Base-by-base conservation (phyloP, 768 basidiomycete species). In the Termitomyces sp. region DNA sequence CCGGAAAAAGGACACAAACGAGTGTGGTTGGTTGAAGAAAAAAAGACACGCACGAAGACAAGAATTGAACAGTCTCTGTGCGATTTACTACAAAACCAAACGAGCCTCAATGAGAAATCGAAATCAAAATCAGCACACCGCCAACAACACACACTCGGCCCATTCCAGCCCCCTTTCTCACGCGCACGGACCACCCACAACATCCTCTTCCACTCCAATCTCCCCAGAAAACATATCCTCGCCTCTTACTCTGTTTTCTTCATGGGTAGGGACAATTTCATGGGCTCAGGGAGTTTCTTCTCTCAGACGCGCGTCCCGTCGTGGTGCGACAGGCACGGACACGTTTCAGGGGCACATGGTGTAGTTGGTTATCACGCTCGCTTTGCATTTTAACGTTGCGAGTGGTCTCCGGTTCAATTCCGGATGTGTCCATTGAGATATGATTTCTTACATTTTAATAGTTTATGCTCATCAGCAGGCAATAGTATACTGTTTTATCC, bases 31-130 rank as follows among this genome's bases (percentile, higher is more conserved):
- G 35, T 63, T 52, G 51, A 62, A 66, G 60, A 65, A 60, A 67
- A 67, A 67, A 67, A 69, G 62, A 67, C 66, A 71, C 68, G 67
- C 66, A 71, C 68, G 61, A 64, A 66, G 55, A 57, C 35, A 60
- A 64, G 63, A 63, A 59, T 45, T 47, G 26, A 50, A 58, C 53
- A 23, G 53, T 53, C 54, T 59, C 55, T 58, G 60, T 61, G 66
- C 61, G 63, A 35, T 63, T 59, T 61, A 62, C 53, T 60, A 52
- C 4, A 38, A 38, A 12, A 5, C 37, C 15, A 58, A 60, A 63
- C 58, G 58, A 65, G 63, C 57, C 23, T 28, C 26, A 60, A 63
- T 59, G 42, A 57, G 60, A 62, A 55, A 53, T 49, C 57, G 33
- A 63, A 58, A 58, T 56, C 51, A 37, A 55, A 63, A 60, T 52